Conservation (phyloP, 2,329 filamentous ascomycete species). For the Tolypocladium ophioglossoides region DNA sequence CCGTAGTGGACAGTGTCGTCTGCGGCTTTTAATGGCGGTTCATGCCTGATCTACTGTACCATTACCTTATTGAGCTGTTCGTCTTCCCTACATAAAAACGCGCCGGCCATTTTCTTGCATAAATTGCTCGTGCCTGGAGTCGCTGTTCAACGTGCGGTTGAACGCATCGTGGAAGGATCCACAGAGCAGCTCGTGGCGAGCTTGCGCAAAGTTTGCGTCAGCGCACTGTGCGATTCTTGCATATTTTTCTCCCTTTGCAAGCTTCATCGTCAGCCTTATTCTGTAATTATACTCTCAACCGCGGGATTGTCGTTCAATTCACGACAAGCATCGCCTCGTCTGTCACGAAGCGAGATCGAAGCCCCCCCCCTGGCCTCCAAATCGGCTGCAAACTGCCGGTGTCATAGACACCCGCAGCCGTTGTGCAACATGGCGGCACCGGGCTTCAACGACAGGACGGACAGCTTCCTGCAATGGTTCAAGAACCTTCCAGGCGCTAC, state of each 20-base stretch:
- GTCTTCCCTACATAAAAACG: no score
- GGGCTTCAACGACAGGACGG: conserved; percentile 32
- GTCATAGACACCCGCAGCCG: background rate
- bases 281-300: background rate
- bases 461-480: conserved; percentile 44
- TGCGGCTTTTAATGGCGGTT: no score
- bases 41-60: no score
- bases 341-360: background rate
- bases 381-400: background rate
- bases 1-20: no score
- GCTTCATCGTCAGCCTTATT: background rate
- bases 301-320: background rate
- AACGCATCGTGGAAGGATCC: background rate
- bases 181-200: background rate
- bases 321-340: background rate
- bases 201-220: background rate
- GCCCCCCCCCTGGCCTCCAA: background rate
- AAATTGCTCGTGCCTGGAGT: no score
- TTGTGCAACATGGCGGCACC: conserved; percentile 3
- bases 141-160: background rate
- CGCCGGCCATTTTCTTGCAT: no score
- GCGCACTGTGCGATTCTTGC: background rate
- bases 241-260: background rate
- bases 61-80: no score
- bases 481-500: conserved; percentile 37